These are phyloP conservation scores for Penicillium lividum DNA, from an alignment of 495 filamentous ascomycete genomes.

Conservation along the genomic window DNA sequence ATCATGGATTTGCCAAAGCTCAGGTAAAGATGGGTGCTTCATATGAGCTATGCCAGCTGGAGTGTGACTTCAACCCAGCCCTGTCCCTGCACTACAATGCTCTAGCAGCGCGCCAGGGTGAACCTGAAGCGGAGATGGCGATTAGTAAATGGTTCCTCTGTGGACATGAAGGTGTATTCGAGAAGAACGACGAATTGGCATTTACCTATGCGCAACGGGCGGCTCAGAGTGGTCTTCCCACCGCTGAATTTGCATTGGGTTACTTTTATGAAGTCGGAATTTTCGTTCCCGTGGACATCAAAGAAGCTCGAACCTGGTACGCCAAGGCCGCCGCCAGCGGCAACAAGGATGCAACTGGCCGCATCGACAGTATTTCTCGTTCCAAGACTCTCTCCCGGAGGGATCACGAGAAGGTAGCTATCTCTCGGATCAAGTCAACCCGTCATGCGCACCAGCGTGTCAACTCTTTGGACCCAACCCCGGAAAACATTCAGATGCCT, in stretches of 20 bases:
- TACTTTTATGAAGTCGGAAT: slow-evolving; percentile 98
- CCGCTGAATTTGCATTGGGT: slow-evolving; percentile 94
- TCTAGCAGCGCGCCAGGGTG: slow-evolving; percentile 83
- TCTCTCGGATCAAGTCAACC: slow-evolving; percentile 81
- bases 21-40: slow-evolving; percentile 97
- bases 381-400: slow-evolving; percentile 84
- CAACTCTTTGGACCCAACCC: slow-evolving; percentile 51
- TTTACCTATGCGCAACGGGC: slow-evolving; percentile 89
- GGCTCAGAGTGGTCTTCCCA: slow-evolving; percentile 74
- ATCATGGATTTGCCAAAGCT: slow-evolving; percentile 93
- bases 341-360: slow-evolving; percentile 81
- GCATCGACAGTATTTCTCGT: slow-evolving; percentile 82
- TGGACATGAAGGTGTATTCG: slow-evolving; percentile 85
- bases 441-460: slow-evolving; percentile 79
- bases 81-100: slow-evolving; percentile 95
- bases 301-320: slow-evolving; percentile 88
- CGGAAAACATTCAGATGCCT: slow-evolving; percentile 70
- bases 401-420: slow-evolving; percentile 90
- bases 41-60: slow-evolving; percentile 89
- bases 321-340: slow-evolving; percentile 85
- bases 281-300: slow-evolving; percentile 75
- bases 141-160: slow-evolving; percentile 99
- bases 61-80: slow-evolving; percentile 92
- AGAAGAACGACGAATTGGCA: slow-evolving; percentile 92
- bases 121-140: slow-evolving; percentile 90